Conservation (phyloP, 2,329 filamentous ascomycete genomes). For the Penicillium vulpinum region DNA sequence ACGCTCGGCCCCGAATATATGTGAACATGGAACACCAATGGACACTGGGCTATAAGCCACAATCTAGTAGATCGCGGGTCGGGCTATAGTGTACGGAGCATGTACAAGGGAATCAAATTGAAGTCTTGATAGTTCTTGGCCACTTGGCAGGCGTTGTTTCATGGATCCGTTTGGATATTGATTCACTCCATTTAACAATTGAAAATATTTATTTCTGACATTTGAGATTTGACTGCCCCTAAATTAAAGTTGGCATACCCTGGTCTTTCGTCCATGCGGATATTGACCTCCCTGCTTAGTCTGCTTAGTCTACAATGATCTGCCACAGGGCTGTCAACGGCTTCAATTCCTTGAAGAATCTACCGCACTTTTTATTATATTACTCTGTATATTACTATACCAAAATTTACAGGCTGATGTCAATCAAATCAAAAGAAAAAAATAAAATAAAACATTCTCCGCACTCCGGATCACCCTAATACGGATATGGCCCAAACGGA, state of each 20-base stretch:
- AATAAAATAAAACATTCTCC: conserved; percentile 7
- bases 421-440: background rate
- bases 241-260: conserved; percentile 29
- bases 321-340: conserved; percentile 22
- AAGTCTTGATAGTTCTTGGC: conserved; percentile 8
- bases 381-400: background rate
- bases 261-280: conserved; percentile 17
- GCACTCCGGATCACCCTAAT: conserved; percentile 13
- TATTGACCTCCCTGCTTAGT: conserved; percentile 18
- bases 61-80: conserved; percentile 9
- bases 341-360: background rate
- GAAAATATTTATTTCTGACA: background rate
- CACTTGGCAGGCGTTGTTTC: background rate
- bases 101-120: background rate
- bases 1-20: conserved; percentile 3
- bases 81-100: background rate
- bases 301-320: conserved; percentile 20
- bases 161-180: conserved; percentile 2
- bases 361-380: too few relatives aligned
- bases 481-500: conserved; percentile 1
- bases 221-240: conserved; percentile 4
- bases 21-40: conserved; percentile 1
- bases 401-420: background rate
- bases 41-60: conserved; percentile 9
- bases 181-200: background rate